phyloP scores from a whole-genome alignment of 257 asterid species.

The Apocynum venetum region DNA sequence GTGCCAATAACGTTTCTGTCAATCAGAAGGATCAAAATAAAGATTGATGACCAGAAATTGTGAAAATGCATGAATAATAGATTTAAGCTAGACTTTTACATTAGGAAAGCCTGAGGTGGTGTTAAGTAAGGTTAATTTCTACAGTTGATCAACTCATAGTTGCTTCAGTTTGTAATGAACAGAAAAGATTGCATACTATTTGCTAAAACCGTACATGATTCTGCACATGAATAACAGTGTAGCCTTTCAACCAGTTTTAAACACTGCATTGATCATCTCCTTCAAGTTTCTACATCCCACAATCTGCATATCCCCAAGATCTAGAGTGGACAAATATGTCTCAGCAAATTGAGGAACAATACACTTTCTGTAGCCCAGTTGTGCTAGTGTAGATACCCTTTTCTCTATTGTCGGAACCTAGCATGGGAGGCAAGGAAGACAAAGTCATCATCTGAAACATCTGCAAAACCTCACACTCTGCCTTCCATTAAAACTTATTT shows the following conservation, averaged over 20 bases:
- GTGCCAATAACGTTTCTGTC: no score
- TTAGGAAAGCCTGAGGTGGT: no score
- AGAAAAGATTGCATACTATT: neutral
- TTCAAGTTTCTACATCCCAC: slow-evolving; percentile 70
- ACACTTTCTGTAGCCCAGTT: slow-evolving; percentile 82
- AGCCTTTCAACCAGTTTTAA: slow-evolving; percentile 27
- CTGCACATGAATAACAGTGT: neutral
- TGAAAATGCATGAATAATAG: no score
- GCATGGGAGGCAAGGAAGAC: neutral
- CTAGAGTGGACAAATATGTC: slow-evolving; percentile 35
- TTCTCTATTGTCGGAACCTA: slow-evolving; percentile 89
- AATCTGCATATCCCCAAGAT: slow-evolving; percentile 49
- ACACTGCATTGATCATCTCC: slow-evolving; percentile 80
- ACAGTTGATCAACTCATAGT: no score
- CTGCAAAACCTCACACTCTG: neutral
- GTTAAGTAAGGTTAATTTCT: no score
- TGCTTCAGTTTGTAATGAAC: neutral
- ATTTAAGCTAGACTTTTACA: no score
- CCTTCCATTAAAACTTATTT: neutral
- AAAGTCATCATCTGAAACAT: neutral
- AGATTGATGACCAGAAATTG: no score
- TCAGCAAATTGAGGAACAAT: slow-evolving; percentile 61
- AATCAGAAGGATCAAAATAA: no score
- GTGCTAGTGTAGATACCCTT: slow-evolving; percentile 64
- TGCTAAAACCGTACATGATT: neutral